A percentile compares a stretch with the other conserved stretches of the same genome.
Conservation (phyloP, 345 rosid species). For the Hibiscus trionum region DNA sequence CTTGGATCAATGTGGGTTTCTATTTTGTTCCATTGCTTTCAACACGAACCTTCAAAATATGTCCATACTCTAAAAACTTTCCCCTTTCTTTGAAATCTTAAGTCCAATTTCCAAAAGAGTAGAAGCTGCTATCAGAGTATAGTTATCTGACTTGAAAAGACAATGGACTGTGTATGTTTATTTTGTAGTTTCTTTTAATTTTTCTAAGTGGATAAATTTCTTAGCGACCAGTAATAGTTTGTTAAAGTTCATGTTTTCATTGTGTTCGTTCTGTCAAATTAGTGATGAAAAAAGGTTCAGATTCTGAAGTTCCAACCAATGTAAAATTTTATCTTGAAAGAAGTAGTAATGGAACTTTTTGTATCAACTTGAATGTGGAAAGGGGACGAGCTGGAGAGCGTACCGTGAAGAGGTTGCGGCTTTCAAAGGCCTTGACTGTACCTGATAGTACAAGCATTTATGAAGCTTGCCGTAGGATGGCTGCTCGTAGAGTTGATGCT, state of each 20-base stretch:
- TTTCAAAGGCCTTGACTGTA: conserved; percentile 86
- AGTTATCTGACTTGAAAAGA: neutral
- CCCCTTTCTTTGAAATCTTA: neutral
- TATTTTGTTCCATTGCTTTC: neutral
- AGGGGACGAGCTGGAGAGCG: conserved; percentile 90
- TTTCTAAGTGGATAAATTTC: neutral
- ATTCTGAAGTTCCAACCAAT: neutral
- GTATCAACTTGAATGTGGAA: conserved; percentile 12
- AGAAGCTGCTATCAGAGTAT: neutral
- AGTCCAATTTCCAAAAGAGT: neutral
- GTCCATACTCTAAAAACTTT: neutral
- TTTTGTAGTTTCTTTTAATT: neutral
- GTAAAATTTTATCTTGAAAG: neutral
- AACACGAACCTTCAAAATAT: neutral
- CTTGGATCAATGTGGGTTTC: neutral
- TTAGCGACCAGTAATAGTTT: neutral
- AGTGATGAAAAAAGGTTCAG: neutral
- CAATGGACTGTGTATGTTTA: neutral
- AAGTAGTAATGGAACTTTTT: neutral
- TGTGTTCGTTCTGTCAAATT: neutral
- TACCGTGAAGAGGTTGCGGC: conserved; percentile 78
- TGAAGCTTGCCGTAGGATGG: conserved; percentile 95
- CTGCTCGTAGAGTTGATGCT: conserved; percentile 92
- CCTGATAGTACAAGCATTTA: conserved; percentile 74
- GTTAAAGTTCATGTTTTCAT: neutral